These are phyloP conservation scores for Fusarium circinatum DNA, from an alignment of 2,329 filamentous ascomycete genomes.

Conservation along the genomic window DNA sequence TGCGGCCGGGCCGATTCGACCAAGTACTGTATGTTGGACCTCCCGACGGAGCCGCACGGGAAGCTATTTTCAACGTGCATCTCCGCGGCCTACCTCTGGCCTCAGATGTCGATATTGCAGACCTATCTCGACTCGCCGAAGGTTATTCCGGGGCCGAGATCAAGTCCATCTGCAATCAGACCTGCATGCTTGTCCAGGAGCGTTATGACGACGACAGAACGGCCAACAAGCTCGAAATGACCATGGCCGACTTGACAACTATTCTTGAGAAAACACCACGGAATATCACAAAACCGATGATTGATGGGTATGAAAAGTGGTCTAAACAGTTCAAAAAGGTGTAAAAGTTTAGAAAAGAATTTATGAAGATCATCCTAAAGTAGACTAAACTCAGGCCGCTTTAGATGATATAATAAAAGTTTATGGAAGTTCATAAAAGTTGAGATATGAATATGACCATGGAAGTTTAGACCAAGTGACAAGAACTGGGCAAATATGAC, in stretches of 20 bases:
- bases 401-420: background rate
- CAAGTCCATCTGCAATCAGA: constrained; percentile 60
- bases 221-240: constrained; percentile 48
- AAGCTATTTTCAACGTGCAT: constrained; percentile 79
- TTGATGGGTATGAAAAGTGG: constrained; percentile 69
- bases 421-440: background rate
- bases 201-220: constrained; percentile 46
- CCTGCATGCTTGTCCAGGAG: constrained; percentile 56
- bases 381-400: background rate
- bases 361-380: background rate
- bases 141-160: constrained; percentile 91
- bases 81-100: constrained; percentile 68
- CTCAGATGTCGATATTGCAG: constrained; percentile 71
- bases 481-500: background rate
- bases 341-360: constrained; percentile 3
- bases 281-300: constrained; percentile 69
- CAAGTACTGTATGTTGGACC: constrained; percentile 86
- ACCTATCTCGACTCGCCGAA: constrained; percentile 72
- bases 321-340: constrained; percentile 51
- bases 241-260: constrained; percentile 56
- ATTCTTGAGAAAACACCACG: constrained; percentile 60
- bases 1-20: constrained; percentile 88
- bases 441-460: no score
- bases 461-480: background rate
- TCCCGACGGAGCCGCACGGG: constrained; percentile 76